A percentile compares a stretch with the other conserved stretches of the same genome.
These are phyloP conservation scores for Escallonia rubra DNA, from an alignment of 129 eudicot species.

Conservation along the genomic window DNA sequence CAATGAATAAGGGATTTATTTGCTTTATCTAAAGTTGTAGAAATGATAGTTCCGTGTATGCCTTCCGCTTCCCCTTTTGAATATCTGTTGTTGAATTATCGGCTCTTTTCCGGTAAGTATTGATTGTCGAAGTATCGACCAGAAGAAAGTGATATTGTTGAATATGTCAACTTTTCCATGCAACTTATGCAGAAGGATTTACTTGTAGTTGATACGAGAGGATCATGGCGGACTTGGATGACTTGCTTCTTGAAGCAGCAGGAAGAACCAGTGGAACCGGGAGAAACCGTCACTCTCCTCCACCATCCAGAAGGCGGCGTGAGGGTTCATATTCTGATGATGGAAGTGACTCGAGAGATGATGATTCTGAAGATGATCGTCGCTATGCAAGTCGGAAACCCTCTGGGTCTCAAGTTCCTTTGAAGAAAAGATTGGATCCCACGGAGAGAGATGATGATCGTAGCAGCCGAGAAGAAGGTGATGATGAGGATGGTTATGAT, in stretches of 20 bases:
- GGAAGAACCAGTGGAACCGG: slow-evolving; percentile 51
- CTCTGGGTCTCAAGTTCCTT: slow-evolving; percentile 69
- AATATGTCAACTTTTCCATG: no score
- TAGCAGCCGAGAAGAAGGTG: slow-evolving; percentile 62
- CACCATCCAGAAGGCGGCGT: slow-evolving; percentile 60
- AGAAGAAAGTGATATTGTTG: no score
- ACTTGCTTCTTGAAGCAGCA: slow-evolving; percentile 81
- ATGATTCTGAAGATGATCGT: slow-evolving; percentile 74
- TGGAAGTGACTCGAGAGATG: slow-evolving; percentile 82
- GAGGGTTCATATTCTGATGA: slow-evolving; percentile 71
- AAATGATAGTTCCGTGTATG: no score
- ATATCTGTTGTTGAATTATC: no score
- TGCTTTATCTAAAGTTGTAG: no score
- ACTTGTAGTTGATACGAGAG: neutral
- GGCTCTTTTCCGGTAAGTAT: no score
- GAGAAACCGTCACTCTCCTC: slow-evolving; percentile 64
- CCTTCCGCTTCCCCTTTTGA: no score
- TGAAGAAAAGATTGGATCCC: slow-evolving; percentile 76
- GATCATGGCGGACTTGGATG: slow-evolving; percentile 29
- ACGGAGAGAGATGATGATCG: slow-evolving; percentile 64
- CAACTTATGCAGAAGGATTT: slow-evolving; percentile 4
- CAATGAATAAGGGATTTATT: no score
- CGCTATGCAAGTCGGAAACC: slow-evolving; percentile 62
- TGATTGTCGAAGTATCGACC: no score
- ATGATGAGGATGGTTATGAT: slow-evolving; percentile 50